Evolutionary conservation across 768 basidiomycete species (phyloP), one percentile per base, ranked within the genome.

Genomic region (Saitozyma podzolica): DNA sequence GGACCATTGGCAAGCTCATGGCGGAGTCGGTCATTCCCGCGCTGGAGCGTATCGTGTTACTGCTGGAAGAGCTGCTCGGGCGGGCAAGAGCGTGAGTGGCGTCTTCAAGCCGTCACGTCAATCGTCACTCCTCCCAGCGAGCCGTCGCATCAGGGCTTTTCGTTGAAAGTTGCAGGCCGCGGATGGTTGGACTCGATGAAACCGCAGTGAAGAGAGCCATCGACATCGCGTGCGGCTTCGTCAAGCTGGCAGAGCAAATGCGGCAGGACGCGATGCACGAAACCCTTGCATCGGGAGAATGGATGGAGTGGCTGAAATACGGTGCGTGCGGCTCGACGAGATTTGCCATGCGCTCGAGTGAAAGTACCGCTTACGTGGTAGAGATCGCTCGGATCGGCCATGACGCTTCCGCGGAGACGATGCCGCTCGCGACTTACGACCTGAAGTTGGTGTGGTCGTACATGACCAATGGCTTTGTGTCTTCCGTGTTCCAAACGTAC

Each of bases 381-480:
- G 58, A 59, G 49, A 53, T 52, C 29, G 37, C 58, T 17, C 58
- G 57, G 45, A 47, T 17, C 45, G n/a, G 45, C 11, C n/a, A 59
- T 50, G 37, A 59, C 58, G 8, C 29, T 29, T 50, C 58, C 9
- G 19, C 10, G 3, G 49, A 58, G 52, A 16, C 49, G 19, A 42
- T 17, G 13, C 13, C n/a, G n/a, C 45, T 37, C 1, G 54, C 66
- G 0, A 67, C 55, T 2, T 58, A 69, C 54, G 74, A 75, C 59
- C 54, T 72, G 29, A 75, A 75, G 48, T 61, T 65, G 19, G 66
- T 68, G 0, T 75, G 74, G 74, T 68, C 70, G 9, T 75, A 72
- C 62, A 48, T 71, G 60, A 50, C 56, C 10, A 65, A 65, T 37
- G 71, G 70, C 16, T 73, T 75, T 40, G 61, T 72, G 10, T 45